These are phyloP conservation scores for Pharus latifolius DNA, from an alignment of 176 grass and related monocot genomes.

Conservation along the genomic window DNA sequence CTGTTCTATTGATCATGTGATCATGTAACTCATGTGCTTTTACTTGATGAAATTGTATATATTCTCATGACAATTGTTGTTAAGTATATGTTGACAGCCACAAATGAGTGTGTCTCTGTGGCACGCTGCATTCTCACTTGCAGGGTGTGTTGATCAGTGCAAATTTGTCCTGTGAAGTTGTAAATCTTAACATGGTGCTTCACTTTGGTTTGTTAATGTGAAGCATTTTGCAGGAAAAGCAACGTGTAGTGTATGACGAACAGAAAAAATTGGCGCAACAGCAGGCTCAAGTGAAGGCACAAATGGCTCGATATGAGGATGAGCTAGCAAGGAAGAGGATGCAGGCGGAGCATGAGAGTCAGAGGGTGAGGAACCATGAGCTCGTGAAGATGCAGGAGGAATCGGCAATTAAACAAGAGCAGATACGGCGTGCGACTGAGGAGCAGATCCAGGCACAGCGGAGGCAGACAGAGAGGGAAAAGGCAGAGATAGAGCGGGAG, in stretches of 20 bases:
- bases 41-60: background rate
- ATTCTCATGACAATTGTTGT: background rate
- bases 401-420: slow-evolving; percentile 66
- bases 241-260: slow-evolving; percentile 68
- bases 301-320: slow-evolving; percentile 67
- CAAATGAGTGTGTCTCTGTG: background rate
- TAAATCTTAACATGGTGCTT: background rate
- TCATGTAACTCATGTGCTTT: background rate
- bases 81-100: background rate
- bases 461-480: slow-evolving; percentile 54
- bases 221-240: slow-evolving; percentile 65
- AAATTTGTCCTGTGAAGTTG: background rate
- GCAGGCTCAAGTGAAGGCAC: slow-evolving; percentile 54
- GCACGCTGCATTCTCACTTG: background rate
- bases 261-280: slow-evolving; percentile 62
- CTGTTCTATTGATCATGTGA: background rate
- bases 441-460: slow-evolving; percentile 70
- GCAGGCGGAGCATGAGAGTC: slow-evolving; percentile 71
- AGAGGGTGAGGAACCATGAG: slow-evolving; percentile 87
- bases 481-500: slow-evolving; percentile 35
- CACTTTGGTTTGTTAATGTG: background rate
- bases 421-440: slow-evolving; percentile 56
- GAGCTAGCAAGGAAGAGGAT: slow-evolving; percentile 75
- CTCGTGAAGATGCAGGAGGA: slow-evolving; percentile 97
- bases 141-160: background rate